phyloP scores from a whole-genome alignment of 129 eudicot genomes.

The Flaveria robusta region DNA sequence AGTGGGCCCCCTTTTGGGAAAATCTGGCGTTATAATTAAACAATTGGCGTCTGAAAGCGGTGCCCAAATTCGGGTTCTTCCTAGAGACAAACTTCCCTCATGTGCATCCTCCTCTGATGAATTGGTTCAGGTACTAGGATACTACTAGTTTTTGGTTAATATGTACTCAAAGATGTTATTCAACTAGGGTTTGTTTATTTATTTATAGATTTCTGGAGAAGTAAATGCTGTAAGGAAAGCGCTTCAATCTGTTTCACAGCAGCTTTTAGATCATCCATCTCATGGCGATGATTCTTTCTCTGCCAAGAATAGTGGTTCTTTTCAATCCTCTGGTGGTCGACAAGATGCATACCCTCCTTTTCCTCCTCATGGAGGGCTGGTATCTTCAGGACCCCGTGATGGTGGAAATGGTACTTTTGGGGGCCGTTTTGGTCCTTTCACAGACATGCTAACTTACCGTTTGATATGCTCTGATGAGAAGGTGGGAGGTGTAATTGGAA shows the following conservation, averaged over 20 bases:
- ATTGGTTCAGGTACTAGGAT: constrained; percentile 71
- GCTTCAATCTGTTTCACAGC: constrained; percentile 68
- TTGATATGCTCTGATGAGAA: constrained; percentile 86
- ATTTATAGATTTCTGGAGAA: constrained; percentile 63
- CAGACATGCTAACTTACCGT: constrained; percentile 64
- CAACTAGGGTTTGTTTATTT: background rate
- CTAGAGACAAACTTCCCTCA: constrained; percentile 70
- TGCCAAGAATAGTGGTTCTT: constrained; percentile 39
- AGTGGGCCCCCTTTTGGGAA: constrained; percentile 72
- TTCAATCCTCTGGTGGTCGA: constrained; percentile 45
- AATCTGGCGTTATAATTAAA: constrained; percentile 63
- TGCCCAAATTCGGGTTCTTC: constrained; percentile 76
- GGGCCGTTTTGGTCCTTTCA: constrained; percentile 55
- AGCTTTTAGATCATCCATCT: constrained; percentile 51
- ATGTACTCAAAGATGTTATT: background rate
- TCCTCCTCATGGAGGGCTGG: constrained; percentile 52
- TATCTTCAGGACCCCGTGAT: constrained; percentile 58
- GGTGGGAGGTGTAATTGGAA: constrained; percentile 95
- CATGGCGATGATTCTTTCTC: constrained; percentile 48
- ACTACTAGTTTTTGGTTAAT: constrained; percentile 8
- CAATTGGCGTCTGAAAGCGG: constrained; percentile 84
- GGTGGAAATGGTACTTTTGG: constrained; percentile 54
- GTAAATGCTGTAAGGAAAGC: constrained; percentile 73
- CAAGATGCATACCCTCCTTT: constrained; percentile 50
- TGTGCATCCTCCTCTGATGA: constrained; percentile 88